phyloP scores from a whole-genome alignment of 345 rosid species.

The Anacardium occidentale region DNA sequence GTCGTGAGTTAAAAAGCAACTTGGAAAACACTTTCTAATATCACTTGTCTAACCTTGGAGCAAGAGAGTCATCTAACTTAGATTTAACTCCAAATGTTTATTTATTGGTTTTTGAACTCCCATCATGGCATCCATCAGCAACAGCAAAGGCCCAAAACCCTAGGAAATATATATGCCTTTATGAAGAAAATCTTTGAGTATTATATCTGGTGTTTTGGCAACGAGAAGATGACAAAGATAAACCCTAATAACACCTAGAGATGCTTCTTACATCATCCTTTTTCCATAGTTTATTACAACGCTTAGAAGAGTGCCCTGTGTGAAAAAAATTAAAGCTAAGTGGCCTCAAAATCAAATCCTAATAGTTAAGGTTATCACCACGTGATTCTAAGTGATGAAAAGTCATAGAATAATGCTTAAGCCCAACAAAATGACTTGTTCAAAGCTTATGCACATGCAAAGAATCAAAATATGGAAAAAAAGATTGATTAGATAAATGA shows the following conservation, averaged over 20 bases:
- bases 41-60: background rate
- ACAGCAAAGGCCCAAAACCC: conserved; percentile 32
- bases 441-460: conserved; percentile 47
- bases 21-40: too few species aligned
- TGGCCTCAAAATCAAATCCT: conserved; percentile 1
- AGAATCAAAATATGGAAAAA: conserved; percentile 23
- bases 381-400: conserved; percentile 24
- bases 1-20: too few species aligned
- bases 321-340: background rate
- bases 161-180: conserved; percentile 18
- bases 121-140: conserved; percentile 50
- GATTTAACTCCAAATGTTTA: background rate
- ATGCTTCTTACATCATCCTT: conserved; percentile 34
- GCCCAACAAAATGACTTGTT: conserved; percentile 23
- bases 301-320: background rate
- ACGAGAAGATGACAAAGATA: conserved; percentile 50
- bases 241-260: conserved; percentile 50
- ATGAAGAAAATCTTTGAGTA: conserved; percentile 22
- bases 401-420: conserved; percentile 6
- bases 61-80: background rate
- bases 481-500: conserved; percentile 45
- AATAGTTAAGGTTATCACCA: conserved; percentile 20
- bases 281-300: conserved; percentile 10
- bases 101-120: conserved; percentile 30
- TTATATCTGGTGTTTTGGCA: conserved; percentile 31